Conservation (phyloP, 139 green algal species). For the Chlamydomonas sp. region DNA sequence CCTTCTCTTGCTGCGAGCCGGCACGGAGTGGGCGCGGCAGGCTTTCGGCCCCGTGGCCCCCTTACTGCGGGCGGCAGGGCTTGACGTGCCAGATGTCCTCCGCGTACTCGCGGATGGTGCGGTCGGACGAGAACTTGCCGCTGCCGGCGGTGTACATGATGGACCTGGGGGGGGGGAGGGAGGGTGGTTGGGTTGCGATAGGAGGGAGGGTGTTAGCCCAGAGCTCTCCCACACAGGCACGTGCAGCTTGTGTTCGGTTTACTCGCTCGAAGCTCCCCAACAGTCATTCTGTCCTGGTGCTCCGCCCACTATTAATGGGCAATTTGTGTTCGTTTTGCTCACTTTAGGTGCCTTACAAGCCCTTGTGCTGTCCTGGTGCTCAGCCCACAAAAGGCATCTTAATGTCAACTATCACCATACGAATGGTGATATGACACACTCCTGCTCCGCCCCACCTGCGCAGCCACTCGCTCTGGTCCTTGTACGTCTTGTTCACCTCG, state of each 20-base stretch:
- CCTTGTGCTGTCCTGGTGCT: not conserved
- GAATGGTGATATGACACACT: not conserved
- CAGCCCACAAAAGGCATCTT: not conserved
- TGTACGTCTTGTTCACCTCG: constrained; percentile 85
- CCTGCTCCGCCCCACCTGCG: constrained; percentile 51
- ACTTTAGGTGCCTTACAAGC: not conserved
- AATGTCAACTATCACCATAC: not conserved
- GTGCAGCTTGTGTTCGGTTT: not conserved
- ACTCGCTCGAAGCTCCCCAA: not conserved
- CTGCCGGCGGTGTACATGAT: constrained; percentile 93
- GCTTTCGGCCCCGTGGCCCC: too few relatives aligned
- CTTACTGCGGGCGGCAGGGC: constrained; percentile 28
- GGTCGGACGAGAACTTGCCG: constrained; percentile 95
- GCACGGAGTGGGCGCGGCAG: too few relatives aligned
- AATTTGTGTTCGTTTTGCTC: not conserved
- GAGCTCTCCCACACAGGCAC: not conserved
- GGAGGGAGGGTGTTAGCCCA: too few relatives aligned
- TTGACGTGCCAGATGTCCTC: constrained; percentile 70
- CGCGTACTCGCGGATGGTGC: constrained; percentile 96
- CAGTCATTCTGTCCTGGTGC: not conserved
- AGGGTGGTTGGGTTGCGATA: not conserved
- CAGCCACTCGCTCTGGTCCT: constrained; percentile 72
- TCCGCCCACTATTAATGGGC: not conserved
- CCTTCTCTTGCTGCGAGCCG: too few relatives aligned
- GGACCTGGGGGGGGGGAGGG: constrained; percentile 59